Evolutionary conservation across 2,329 filamentous ascomycete species (phyloP).

Genomic region (Grosmannia clavigera): DNA sequence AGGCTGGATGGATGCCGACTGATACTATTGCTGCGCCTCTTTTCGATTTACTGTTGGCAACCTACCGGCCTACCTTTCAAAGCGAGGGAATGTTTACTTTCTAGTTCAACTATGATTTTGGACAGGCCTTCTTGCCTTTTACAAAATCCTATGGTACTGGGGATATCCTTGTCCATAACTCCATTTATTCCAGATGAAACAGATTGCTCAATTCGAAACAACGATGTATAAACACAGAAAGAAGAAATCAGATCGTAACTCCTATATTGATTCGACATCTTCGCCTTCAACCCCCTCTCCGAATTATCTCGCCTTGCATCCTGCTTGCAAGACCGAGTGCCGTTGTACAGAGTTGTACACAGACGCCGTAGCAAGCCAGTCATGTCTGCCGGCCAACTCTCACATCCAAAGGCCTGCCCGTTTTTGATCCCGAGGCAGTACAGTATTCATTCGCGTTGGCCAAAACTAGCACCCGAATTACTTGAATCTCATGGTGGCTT

Average conservation of each 20-base stretch:
- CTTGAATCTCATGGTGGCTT: slow-evolving; percentile 8
- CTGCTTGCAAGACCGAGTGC: not conserved
- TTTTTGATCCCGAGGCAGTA: not conserved
- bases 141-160: not conserved
- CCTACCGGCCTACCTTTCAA: not conserved
- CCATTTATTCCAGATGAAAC: not conserved
- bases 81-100: too few relatives aligned
- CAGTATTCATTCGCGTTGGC: not conserved
- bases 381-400: not conserved
- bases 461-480: not conserved
- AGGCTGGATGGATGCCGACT: slow-evolving; percentile 11
- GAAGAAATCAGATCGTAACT: not conserved
- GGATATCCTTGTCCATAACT: not conserved
- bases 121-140: not conserved
- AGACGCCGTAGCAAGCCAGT: not conserved
- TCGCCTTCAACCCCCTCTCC: not conserved
- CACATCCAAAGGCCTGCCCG: not conserved
- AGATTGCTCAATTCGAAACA: not conserved
- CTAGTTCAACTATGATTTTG: too few relatives aligned
- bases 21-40: not conserved
- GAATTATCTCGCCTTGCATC: too few relatives aligned
- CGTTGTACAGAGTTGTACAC: not conserved
- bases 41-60: not conserved
- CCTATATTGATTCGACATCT: not conserved
- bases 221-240: not conserved